Conservation (phyloP, 2,329 filamentous ascomycete genomes). For the Paramyrothecium roridum region DNA sequence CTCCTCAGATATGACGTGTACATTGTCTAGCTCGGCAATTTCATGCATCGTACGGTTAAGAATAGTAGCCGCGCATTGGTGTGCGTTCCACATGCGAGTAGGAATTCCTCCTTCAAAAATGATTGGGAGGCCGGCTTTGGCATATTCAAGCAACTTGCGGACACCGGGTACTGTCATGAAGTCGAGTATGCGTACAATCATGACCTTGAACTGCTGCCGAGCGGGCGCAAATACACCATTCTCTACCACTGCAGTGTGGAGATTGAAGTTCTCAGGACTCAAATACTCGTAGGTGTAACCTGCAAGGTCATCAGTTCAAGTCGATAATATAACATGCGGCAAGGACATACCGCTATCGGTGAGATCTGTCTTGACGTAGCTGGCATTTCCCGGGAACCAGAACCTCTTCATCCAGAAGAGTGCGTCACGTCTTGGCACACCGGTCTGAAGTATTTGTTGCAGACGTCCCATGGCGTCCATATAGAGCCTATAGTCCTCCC, state of each 20-base stretch:
- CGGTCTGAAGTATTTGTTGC: not conserved
- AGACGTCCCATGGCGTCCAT: not conserved
- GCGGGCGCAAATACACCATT: not conserved
- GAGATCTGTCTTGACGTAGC: not conserved
- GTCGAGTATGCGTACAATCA: not conserved
- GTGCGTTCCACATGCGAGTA: not conserved
- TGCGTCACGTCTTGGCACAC: not conserved
- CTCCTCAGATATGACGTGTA: not conserved
- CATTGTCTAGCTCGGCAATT: not conserved
- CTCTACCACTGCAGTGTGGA: not conserved
- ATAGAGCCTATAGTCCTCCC: not conserved
- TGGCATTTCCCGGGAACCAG: not conserved
- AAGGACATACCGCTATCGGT: not conserved
- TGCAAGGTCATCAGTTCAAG: slow-evolving; percentile 11
- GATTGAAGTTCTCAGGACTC: not conserved
- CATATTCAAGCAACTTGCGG: slow-evolving; percentile 5
- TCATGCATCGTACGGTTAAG: not conserved
- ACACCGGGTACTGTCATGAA: not conserved
- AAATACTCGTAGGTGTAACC: not conserved
- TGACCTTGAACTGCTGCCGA: not conserved
- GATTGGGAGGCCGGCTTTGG: slow-evolving; percentile 35
- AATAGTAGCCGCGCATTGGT: not conserved
- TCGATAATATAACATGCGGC: not conserved
- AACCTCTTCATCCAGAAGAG: not conserved
- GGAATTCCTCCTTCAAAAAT: slow-evolving; percentile 23